A percentile compares a stretch with the other conserved stretches of the same genome.
Evolutionary conservation across 495 filamentous ascomycete species (phyloP).

Genomic region (Jackrogersella multiformis): DNA sequence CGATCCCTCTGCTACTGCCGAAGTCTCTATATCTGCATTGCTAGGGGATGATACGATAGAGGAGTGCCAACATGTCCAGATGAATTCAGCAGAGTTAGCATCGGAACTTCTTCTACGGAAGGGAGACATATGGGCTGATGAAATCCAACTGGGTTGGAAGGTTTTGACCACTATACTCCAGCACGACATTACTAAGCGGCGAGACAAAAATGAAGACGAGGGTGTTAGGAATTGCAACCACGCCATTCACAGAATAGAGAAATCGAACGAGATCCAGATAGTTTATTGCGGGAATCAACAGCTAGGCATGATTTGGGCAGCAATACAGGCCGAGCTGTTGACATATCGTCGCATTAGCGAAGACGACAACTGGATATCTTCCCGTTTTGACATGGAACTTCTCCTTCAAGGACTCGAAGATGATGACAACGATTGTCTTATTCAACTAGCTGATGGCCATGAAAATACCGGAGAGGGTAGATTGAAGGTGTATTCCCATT

Average conservation of each 20-base stretch:
- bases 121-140: not conserved
- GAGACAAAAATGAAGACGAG: not conserved
- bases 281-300: constrained; percentile 9
- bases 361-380: constrained; percentile 13
- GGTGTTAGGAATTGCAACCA: not conserved
- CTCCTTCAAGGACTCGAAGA: not conserved
- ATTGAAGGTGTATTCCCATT: not conserved
- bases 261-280: not conserved
- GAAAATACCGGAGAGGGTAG: not conserved
- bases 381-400: constrained; percentile 7
- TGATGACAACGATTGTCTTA: not conserved
- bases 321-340: constrained; percentile 22
- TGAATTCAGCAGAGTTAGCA: constrained; percentile 20
- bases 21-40: constrained; percentile 8
- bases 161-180: constrained; percentile 13
- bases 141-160: constrained; percentile 6
- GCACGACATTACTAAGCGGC: not conserved
- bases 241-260: not conserved
- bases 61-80: constrained; percentile 2
- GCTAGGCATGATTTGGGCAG: constrained; percentile 22
- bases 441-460: not conserved
- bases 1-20: constrained; percentile 13
- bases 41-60: constrained; percentile 2
- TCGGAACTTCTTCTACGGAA: not conserved
- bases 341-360: constrained; percentile 26